Evolutionary conservation across 192 early-diverging fungal species (phyloP), one percentile per base, ranked within the genome.

Genomic region (Thoreauomyces humboldtii): DNA sequence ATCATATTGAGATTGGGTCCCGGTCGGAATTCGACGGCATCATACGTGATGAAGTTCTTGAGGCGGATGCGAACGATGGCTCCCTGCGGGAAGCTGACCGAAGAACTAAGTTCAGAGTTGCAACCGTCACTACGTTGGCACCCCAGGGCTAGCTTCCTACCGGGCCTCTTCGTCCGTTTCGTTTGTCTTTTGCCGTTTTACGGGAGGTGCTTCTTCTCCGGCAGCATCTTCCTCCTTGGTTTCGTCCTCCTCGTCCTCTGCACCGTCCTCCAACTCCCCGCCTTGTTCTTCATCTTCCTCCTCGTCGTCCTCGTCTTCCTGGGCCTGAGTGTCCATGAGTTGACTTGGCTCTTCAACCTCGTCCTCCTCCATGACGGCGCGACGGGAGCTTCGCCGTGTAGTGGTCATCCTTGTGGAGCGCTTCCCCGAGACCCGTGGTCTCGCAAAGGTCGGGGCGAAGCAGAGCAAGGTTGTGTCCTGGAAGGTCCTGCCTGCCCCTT

Each of bases 1-100:
- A 98, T 91, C 96, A 99, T 99, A 73, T 99, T 99, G 70, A 99
- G 80, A 61, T 94, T 83, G 0, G 94, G 94, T 0, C 96, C 96
- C 1, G 96, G 95, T 6, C 43, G 68, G 53, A 95, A 87, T 48
- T 93, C 87, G 55, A 89, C 89, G 9, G 73, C 73, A 61, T 93
- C 88, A 72, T 99, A 99, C 0, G 96, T 99, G n/a, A 99, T 87
- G 74, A 99, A 99, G 72, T 95, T 92, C n/a, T 70, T 84, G 24
- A 94, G 75, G 4, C 81, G 73, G 9, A 95, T 86, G 37, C 86
- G 77, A 0, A 92, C 70, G 52, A 95, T 94, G 0, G 86, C 67
- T 0, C 92, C 92, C 7, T 35, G 21, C 29, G 48, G 33, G 37
- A 68, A 74, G 22, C 75, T 77, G 19, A 25, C 12, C 22, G 53